Conservation (phyloP, 768 basidiomycete species). For the Calvatia gigantea region DNA sequence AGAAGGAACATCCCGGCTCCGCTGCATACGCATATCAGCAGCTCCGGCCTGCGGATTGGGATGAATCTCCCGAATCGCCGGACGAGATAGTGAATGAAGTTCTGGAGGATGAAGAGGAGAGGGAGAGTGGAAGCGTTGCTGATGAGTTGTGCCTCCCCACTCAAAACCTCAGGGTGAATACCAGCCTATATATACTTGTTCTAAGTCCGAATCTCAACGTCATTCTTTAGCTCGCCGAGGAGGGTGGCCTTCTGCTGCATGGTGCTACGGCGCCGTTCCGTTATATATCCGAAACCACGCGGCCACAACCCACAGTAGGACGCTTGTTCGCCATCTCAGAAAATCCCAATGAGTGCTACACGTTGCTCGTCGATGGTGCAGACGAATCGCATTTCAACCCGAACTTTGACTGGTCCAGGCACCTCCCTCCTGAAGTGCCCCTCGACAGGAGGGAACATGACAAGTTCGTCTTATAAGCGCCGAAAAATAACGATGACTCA, state of each 20-base stretch:
- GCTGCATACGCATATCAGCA: conserved; percentile 27
- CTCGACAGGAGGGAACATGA: conserved; percentile 43
- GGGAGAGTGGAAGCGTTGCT: conserved; percentile 17
- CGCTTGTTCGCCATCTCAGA: conserved; percentile 37
- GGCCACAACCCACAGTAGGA: conserved; percentile 15
- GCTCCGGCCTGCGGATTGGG: conserved; percentile 24
- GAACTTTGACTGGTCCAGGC: conserved; percentile 47
- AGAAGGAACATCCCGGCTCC: conserved; percentile 31
- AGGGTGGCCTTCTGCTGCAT: conserved; percentile 34
- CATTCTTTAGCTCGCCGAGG: conserved; percentile 29
- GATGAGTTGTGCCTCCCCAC: conserved; percentile 37
- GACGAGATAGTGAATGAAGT: conserved; percentile 19
- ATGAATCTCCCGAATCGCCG: conserved; percentile 12
- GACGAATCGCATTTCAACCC: conserved; percentile 38
- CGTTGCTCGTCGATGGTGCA: conserved; percentile 37
- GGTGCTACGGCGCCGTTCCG: conserved; percentile 33
- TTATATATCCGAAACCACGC: conserved; percentile 3
- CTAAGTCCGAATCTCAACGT: neutral
- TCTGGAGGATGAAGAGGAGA: conserved; percentile 15
- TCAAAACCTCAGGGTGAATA: conserved; percentile 34
- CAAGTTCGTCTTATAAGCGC: conserved; percentile 25
- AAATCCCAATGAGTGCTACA: conserved; percentile 35
- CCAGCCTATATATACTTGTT: neutral
- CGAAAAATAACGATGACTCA: conserved; percentile 1
- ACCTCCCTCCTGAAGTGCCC: conserved; percentile 39